A percentile compares a stretch with the other conserved stretches of the same genome.
phyloP scores from a whole-genome alignment of 2,329 filamentous ascomycete species.

The Westerdykella aurantiaca region DNA sequence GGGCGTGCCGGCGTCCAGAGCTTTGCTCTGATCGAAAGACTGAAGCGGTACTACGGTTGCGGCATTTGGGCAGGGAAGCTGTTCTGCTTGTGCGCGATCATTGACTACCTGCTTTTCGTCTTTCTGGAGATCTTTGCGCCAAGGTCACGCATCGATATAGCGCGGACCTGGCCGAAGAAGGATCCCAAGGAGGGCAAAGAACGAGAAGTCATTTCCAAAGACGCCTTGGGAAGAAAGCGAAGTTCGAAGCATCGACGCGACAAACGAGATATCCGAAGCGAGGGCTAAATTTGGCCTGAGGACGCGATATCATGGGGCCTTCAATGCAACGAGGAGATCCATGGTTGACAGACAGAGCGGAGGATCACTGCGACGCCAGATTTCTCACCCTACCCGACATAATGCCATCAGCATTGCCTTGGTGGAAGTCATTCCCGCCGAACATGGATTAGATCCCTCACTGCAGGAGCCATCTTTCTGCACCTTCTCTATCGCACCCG shows the following conservation, averaged over 20 bases:
- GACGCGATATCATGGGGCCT: too few relatives aligned
- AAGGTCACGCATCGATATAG: slow-evolving; percentile 78
- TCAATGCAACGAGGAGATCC: too few relatives aligned
- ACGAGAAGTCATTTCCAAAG: slow-evolving; percentile 8
- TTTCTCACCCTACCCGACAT: too few relatives aligned
- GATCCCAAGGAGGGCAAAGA: slow-evolving; percentile 9
- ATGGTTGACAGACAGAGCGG: too few relatives aligned
- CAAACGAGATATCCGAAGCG: slow-evolving; percentile 15
- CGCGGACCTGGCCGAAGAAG: slow-evolving; percentile 88
- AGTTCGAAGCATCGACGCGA: slow-evolving; percentile 25
- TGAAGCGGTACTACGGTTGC: slow-evolving; percentile 96
- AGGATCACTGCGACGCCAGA: too few relatives aligned
- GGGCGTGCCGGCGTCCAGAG: slow-evolving; percentile 67
- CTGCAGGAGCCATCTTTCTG: too few relatives aligned
- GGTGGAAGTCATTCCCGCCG: too few relatives aligned
- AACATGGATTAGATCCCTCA: too few relatives aligned
- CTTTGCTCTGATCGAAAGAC: slow-evolving; percentile 85
- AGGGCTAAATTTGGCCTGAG: slow-evolving; percentile 7
- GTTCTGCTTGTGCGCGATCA: slow-evolving; percentile 88
- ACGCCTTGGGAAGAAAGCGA: slow-evolving; percentile 19
- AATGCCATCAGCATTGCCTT: too few relatives aligned
- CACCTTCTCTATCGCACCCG: too few relatives aligned
- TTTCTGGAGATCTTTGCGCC: slow-evolving; percentile 85
- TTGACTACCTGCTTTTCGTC: slow-evolving; percentile 88
- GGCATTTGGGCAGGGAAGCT: slow-evolving; percentile 98